Conservation (phyloP, 2,329 filamentous ascomycete genomes). For the Xylariaceae sp. region DNA sequence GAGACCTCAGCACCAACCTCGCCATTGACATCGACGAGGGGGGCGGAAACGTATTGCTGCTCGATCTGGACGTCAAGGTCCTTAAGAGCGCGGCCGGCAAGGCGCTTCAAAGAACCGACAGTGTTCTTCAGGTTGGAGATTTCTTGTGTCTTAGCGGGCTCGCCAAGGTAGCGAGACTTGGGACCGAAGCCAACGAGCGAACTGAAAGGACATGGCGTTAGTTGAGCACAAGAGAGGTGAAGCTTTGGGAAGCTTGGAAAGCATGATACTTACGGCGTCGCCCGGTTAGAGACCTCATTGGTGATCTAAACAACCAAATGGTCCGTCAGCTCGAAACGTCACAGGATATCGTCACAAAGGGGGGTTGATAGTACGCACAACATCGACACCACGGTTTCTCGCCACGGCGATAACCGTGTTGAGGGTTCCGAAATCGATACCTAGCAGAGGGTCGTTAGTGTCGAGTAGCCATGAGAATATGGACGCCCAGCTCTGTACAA, state of each 20-base stretch:
- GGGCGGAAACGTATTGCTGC: conserved; percentile 82
- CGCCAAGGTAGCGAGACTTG: conserved; percentile 89
- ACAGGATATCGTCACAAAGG: conserved; percentile 9
- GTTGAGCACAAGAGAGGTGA: not conserved
- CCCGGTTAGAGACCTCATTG: conserved; percentile 98
- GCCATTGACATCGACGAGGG: conserved; percentile 84
- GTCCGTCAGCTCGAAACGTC: conserved; percentile 16
- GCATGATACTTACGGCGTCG: conserved; percentile 75
- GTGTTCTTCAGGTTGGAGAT: conserved; percentile 99
- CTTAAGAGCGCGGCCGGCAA: conserved; percentile 77
- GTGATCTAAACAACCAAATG: conserved; percentile 59
- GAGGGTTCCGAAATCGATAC: conserved; percentile 91
- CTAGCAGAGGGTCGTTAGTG: conserved; percentile 35
- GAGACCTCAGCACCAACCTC: conserved; percentile 91
- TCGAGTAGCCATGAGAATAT: conserved; percentile 5
- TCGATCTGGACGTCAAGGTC: conserved; percentile 93
- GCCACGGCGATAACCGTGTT: conserved; percentile 98
- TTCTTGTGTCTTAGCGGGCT: conserved; percentile 96
- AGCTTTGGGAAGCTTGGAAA: conserved; percentile 11
- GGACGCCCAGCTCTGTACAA: not conserved
- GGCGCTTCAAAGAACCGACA: conserved; percentile 84
- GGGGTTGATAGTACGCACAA: conserved; percentile 60
- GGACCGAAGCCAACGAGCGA: conserved; percentile 92
- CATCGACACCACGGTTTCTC: conserved; percentile 97
- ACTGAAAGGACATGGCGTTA: conserved; percentile 42